phyloP scores from a whole-genome alignment of 495 filamentous ascomycete genomes.

The Oidiodendron maius region DNA sequence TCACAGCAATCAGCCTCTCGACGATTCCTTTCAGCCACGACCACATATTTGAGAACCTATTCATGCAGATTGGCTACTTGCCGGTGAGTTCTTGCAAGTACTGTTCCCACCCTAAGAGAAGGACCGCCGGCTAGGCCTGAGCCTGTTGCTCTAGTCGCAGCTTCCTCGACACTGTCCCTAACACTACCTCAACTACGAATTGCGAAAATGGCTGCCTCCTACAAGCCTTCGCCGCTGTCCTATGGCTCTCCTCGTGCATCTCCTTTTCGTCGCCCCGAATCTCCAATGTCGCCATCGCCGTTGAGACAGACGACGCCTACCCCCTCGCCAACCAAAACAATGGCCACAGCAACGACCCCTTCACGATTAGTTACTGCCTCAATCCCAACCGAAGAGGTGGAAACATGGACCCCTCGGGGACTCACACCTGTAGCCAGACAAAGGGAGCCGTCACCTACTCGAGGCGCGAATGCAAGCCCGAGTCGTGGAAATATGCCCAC shows the following conservation, averaged over 20 bases:
- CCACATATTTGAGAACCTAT: no score
- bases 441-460: slow-evolving; percentile 35
- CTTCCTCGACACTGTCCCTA: no score
- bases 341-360: slow-evolving; percentile 24
- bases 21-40: no score
- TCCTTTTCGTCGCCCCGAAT: slow-evolving; percentile 66
- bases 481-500: slow-evolving; percentile 26
- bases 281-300: slow-evolving; percentile 35
- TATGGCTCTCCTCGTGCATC: slow-evolving; percentile 65
- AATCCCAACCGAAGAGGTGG: slow-evolving; percentile 22
- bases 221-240: slow-evolving; percentile 68
- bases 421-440: slow-evolving; percentile 19
- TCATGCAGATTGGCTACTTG: no score
- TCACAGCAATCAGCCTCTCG: no score
- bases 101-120: no score
- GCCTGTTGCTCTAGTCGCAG: slow-evolving; percentile 8
- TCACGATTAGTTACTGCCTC: slow-evolving; percentile 31
- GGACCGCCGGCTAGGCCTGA: no score
- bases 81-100: no score
- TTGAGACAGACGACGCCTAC: slow-evolving; percentile 42
- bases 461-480: slow-evolving; percentile 29
- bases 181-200: no score
- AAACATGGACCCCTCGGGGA: slow-evolving; percentile 28
- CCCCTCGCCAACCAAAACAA: slow-evolving; percentile 36
- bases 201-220: slow-evolving; percentile 44